Evolutionary conservation across 352 stramenopile genomes (phyloP), one percentile per base, ranked within the genome.

Genomic region (Phytophthora idaei): DNA sequence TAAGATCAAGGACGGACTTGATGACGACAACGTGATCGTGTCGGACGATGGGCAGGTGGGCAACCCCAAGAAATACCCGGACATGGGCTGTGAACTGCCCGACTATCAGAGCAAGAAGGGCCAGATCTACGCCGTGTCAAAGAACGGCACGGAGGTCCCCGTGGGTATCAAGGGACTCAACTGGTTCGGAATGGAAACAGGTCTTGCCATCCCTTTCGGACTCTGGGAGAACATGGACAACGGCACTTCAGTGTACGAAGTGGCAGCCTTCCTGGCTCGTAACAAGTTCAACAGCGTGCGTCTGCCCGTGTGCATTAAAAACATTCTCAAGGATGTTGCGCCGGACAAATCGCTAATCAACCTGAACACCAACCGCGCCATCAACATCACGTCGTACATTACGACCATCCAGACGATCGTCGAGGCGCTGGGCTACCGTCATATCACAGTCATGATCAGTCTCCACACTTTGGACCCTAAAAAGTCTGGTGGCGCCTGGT

Each of bases 241-340:
- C 36, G 84, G 84, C 5, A 92, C 84, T 5, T 80, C 84, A 0
- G 73, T 78, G 62, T 92, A 92, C 53, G 76, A 92, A 31, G 58
- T 92, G 10, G 80, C 84, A 0, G 75, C 69, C 4, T 92, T 90
- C 61, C 45, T 92, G 39, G 56, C 78, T 6, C 68, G 71, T 7
- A 92, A 92, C 77, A 92, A 90, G 44, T 92, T 87, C 74, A 90
- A 92, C 50, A 82, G 68, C 5, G 81, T 90, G 21, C 81, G 83
- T 31, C 39, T 92, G 0, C 83, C 83, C 0, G 47, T 90, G 3
- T 89, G 83, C 51, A 83, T 90, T 49, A 77, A 77, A 48, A 76
- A 71, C 53, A 80, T 90, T 21, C 31, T 92, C 2, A 71, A 73
- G 2, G 69, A 90, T 59, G 74, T 59, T 0, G 39, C 64, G 0